These are phyloP conservation scores for Pestalotiopsis sp. DNA, from an alignment of 2,329 filamentous ascomycete genomes.

Conservation along the genomic window DNA sequence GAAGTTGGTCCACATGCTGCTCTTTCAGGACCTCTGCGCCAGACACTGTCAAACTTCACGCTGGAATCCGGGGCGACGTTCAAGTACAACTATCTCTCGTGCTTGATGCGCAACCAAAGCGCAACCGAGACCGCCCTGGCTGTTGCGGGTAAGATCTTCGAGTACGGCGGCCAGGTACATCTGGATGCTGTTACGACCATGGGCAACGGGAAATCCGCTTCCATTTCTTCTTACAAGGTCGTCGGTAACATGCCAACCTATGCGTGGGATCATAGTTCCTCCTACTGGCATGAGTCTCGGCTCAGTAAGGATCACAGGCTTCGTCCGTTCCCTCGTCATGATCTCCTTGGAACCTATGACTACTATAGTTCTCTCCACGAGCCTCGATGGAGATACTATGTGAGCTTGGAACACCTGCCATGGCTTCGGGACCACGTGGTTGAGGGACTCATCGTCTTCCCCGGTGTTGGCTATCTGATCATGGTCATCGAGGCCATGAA, in stretches of 20 bases:
- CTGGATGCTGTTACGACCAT: background rate
- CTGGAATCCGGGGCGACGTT: background rate
- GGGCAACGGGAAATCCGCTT: too few relatives aligned
- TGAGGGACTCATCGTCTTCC: slow-evolving; percentile 43
- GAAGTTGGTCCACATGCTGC: slow-evolving; percentile 5
- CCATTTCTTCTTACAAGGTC: background rate
- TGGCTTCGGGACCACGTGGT: slow-evolving; percentile 45
- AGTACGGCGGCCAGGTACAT: background rate
- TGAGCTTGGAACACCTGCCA: slow-evolving; percentile 26
- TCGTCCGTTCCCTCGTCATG: background rate
- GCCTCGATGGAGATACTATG: slow-evolving; percentile 21
- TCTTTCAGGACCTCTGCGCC: background rate
- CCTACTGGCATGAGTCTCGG: slow-evolving; percentile 14
- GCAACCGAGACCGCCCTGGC: background rate
- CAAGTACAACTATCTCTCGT: slow-evolving; percentile 1
- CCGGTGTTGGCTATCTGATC: slow-evolving; percentile 37
- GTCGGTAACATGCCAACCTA: slow-evolving; percentile 11
- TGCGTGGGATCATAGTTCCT: slow-evolving; percentile 15
- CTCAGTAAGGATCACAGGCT: slow-evolving; percentile 1
- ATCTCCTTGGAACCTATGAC: slow-evolving; percentile 7
- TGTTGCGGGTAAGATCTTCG: background rate
- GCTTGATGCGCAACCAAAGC: background rate
- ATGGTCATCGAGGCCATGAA: slow-evolving; percentile 24
- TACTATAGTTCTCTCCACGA: background rate
- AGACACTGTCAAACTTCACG: background rate